A percentile compares a stretch with the other conserved stretches of the same genome.
These are phyloP conservation scores for Byssochlamys sp. DNA, from an alignment of 2,329 filamentous ascomycete species.

Conservation along the genomic window DNA sequence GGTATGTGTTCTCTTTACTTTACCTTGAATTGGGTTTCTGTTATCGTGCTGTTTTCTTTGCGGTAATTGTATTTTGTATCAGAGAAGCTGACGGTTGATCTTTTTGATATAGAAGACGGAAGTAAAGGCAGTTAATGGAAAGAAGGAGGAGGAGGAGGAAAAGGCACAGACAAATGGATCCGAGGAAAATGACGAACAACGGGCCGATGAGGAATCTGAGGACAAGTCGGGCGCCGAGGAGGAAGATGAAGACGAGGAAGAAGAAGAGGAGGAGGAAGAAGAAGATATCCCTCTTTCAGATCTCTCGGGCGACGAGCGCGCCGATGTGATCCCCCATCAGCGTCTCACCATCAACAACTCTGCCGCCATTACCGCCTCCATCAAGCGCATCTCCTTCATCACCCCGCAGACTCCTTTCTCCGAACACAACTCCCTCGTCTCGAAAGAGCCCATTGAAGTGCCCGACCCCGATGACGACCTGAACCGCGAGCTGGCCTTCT, in stretches of 20 bases:
- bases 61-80: slow-evolving; percentile 1
- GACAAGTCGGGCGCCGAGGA: slow-evolving; percentile 23
- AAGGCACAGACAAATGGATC: slow-evolving; percentile 7
- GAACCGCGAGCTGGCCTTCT: slow-evolving; percentile 84
- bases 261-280: slow-evolving; percentile 54
- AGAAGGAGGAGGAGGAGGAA: slow-evolving; percentile 15
- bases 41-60: not conserved
- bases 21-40: not conserved
- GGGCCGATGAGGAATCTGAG: slow-evolving; percentile 18
- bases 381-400: slow-evolving; percentile 54
- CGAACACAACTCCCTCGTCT: slow-evolving; percentile 68
- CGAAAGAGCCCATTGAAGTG: slow-evolving; percentile 60
- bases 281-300: slow-evolving; percentile 86
- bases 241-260: slow-evolving; percentile 27
- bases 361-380: slow-evolving; percentile 66
- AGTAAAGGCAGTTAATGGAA: slow-evolving; percentile 7
- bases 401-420: slow-evolving; percentile 65
- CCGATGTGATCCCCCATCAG: slow-evolving; percentile 80
- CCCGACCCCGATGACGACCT: slow-evolving; percentile 83
- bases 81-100: slow-evolving; percentile 24
- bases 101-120: slow-evolving; percentile 1
- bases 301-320: slow-evolving; percentile 68
- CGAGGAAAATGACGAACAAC: slow-evolving; percentile 25
- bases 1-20: not conserved
- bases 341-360: slow-evolving; percentile 97